Base-by-base conservation (phyloP, 148 eudicot genomes). In the Fagopyrum tataricum region DNA sequence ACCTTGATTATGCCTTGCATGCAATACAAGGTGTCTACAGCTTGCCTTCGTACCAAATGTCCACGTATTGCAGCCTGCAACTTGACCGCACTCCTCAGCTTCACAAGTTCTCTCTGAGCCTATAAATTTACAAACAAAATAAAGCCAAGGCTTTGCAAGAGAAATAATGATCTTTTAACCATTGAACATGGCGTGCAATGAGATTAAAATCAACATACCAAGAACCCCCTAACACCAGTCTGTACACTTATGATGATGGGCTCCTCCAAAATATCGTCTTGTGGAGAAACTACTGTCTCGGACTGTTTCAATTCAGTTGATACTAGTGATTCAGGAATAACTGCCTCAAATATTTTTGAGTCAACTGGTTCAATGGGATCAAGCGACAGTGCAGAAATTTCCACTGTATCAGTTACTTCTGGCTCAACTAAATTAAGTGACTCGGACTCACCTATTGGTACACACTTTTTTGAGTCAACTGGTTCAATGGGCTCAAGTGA, bases 51-150 rank as follows among this genome's bases (percentile, higher is more conserved):
- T 44, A 86, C 98, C 67, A 94, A 75, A 76, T 94, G 87, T 14
- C 97, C 98, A 46, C 97, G 89, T 67, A 91, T 84, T 68, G 86
- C 93, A 82, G 98, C 97, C 88, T 94, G 98, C 83, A 94, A 78
- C 75, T 84, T 94, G 56, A 88, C 76, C 64, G 82, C 74, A 67
- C 86, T 85, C 79, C 90, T 88, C 70, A 88, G 84, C 79, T 84
- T 80, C 73, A 82, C 42, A 66, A 82, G 74, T 61, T 55, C 76
- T 76, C 78, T 85, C 77, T 77, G 84, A 49, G 96, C 91, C 98
- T 94, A 79, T 40, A 42, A 81, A 75, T 67, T 79, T 5, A 68
- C n/a, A 80, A 18, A 43, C 20, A 43, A 43, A 76, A 61, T 40
- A 7, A 41, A 55, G 26, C 10, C 7, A 20, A 55, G 21, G 10